Conservation (phyloP, 2,329 filamentous ascomycete species). For the Fusarium fracticaudum region DNA sequence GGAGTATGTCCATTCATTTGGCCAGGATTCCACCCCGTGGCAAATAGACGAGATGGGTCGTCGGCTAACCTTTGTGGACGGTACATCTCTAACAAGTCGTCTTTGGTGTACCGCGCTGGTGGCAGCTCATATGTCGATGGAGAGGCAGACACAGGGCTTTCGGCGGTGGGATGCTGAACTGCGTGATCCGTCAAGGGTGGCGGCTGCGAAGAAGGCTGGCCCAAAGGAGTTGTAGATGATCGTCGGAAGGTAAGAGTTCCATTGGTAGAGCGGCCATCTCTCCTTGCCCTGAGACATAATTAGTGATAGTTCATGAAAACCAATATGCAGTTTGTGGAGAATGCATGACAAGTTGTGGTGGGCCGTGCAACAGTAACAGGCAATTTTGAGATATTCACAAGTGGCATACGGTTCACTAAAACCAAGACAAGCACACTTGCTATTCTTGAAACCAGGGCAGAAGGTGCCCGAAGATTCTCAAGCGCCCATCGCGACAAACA, state of each 20-base stretch:
- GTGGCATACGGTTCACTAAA: neutral
- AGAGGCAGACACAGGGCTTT: slow-evolving; percentile 47
- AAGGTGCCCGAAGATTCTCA: neutral
- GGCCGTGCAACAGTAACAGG: slow-evolving; percentile 6
- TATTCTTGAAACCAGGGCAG: neutral
- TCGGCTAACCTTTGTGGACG: slow-evolving; percentile 60
- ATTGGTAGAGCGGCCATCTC: slow-evolving; percentile 66
- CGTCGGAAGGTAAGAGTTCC: slow-evolving; percentile 73
- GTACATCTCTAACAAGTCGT: slow-evolving; percentile 81
- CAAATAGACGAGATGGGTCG: slow-evolving; percentile 72
- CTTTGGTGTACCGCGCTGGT: slow-evolving; percentile 76
- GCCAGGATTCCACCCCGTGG: slow-evolving; percentile 82
- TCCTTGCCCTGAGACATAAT: slow-evolving; percentile 61
- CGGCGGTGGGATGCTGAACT: slow-evolving; percentile 51
- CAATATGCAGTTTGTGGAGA: neutral
- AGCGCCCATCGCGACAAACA: slow-evolving; percentile 18
- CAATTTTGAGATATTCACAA: neutral
- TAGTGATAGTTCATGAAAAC: slow-evolving; percentile 6
- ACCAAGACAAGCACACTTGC: neutral
- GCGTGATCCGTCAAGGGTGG: slow-evolving; percentile 50
- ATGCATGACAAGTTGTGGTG: slow-evolving; percentile 9
- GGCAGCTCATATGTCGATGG: slow-evolving; percentile 47
- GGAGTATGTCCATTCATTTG: slow-evolving; percentile 70
- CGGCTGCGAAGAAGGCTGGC: slow-evolving; percentile 51
- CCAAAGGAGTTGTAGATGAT: slow-evolving; percentile 66